Base-by-base conservation (phyloP, 768 basidiomycete species). In the Leccinellum luteum region DNA sequence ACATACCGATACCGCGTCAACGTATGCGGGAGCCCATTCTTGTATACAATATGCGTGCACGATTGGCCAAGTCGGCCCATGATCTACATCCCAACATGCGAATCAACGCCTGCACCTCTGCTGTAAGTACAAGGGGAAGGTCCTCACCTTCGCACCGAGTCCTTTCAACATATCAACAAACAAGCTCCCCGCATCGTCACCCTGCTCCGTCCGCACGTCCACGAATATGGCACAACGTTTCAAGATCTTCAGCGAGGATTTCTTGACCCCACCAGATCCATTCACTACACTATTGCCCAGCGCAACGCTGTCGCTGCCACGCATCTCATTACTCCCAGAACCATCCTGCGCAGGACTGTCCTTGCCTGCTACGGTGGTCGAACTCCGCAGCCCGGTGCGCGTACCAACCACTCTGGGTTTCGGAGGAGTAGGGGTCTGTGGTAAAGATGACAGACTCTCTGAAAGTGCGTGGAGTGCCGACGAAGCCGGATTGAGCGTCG, bases 41-140 rank as follows among this genome's bases (percentile, higher is more conserved):
- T 95, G 72, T 81, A 94, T 7, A 95, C 83, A 57, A 95, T 83
- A 70, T 93, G 92, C 6, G 91, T 93, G 62, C 92, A 86, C 19
- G 81, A 82, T 66, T 85, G 83, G 28, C 87, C 84, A 19, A 89
- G 82, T 54, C 89, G 81, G 52, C 78, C 75, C 58, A 88, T 72
- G 47, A 89, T 81, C 85, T 89, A 58, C 21, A 45, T 12, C n/a
- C 3, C 27, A 27, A 34, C 4, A 21, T n/a, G 2, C 13, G 14
- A 48, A 35, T 64, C 41, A 60, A 17, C 3, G 6, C 34, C 28
- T 23, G 27, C 15, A 38, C 15, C 2, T 31, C 55, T 13, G 7
- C 45, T 12, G 12, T 5, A n/a, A 41, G n/a, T 8, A 32, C 19
- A 34, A 55, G 15, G 38, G 51, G 9, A 23, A 19, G 9, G 69